Percentiles rank a stretch among this genome's conserved stretches.
Conservation (phyloP, 768 basidiomycete species). For the Jaapia argillacea region DNA sequence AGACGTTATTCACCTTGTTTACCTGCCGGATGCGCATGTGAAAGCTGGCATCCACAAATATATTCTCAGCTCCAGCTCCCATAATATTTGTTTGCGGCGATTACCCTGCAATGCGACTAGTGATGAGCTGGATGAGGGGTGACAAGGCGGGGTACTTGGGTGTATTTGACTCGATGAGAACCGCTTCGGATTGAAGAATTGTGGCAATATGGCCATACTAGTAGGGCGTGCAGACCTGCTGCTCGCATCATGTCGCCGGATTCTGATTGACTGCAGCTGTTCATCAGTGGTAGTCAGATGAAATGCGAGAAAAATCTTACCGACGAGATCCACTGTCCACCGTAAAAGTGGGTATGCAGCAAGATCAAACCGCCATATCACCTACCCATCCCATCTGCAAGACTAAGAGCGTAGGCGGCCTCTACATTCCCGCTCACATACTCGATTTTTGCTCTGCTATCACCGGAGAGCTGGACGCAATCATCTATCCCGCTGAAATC, state of each 20-base stretch:
- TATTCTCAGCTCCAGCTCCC: too few relatives aligned
- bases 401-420: conserved; percentile 90
- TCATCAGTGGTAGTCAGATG: too few relatives aligned
- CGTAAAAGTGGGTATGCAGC: neutral
- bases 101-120: conserved; percentile 86
- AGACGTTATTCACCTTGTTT: too few relatives aligned
- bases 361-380: conserved; percentile 1
- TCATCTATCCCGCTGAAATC: conserved; percentile 68
- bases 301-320: too few relatives aligned
- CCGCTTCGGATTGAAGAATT: conserved; percentile 78
- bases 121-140: conserved; percentile 68
- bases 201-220: too few relatives aligned
- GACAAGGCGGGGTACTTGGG: conserved; percentile 53
- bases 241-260: conserved; percentile 99
- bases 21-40: too few relatives aligned
- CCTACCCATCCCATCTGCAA: conserved; percentile 95
- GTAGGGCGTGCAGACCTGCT: conserved; percentile 85
- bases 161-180: conserved; percentile 75
- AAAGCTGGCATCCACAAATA: too few relatives aligned
- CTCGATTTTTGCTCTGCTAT: conserved; percentile 70
- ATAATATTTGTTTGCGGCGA: conserved; percentile 80
- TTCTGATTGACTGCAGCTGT: conserved; percentile 56
- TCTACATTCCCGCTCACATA: conserved; percentile 98
- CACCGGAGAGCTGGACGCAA: conserved; percentile 37
- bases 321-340: conserved; percentile 87